These are phyloP conservation scores for Entrophospora sp. DNA, from an alignment of 192 early-diverging fungal species.

Conservation along the genomic window DNA sequence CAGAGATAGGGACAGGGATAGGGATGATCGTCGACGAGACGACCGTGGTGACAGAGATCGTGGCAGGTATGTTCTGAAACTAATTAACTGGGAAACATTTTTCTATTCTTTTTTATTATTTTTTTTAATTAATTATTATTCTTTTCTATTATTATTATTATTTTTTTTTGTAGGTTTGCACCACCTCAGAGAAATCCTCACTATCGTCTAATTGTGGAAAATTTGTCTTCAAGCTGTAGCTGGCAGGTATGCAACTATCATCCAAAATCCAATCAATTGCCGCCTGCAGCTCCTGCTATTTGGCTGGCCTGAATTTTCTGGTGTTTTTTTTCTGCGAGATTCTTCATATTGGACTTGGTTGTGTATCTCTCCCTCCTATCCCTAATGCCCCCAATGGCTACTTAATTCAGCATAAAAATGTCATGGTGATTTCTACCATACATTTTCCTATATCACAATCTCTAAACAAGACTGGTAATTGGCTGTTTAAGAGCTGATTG, in stretches of 20 bases:
- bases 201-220: conserved; percentile 71
- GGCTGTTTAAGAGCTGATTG: too few relatives aligned
- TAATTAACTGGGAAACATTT: too few relatives aligned
- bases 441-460: too few relatives aligned
- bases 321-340: conserved; percentile 14
- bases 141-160: not conserved
- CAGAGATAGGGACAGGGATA: conserved; percentile 26
- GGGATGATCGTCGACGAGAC: conserved; percentile 22
- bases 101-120: too few relatives aligned
- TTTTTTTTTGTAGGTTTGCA: conserved; percentile 36
- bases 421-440: too few relatives aligned
- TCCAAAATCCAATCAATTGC: conserved; percentile 25
- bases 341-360: conserved; percentile 18
- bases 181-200: conserved; percentile 47
- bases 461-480: too few relatives aligned
- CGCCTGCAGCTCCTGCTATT: conserved; percentile 16
- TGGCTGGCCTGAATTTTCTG: too few relatives aligned
- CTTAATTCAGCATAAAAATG: too few relatives aligned
- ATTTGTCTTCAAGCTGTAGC: conserved; percentile 68
- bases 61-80: conserved; percentile 16
- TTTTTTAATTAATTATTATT: not conserved
- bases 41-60: conserved; percentile 30
- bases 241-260: conserved; percentile 67
- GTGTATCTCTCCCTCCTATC: conserved; percentile 17
- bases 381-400: not conserved